Conservation (phyloP, 2,329 filamentous ascomycete genomes). For the Sarocladium oryzae region DNA sequence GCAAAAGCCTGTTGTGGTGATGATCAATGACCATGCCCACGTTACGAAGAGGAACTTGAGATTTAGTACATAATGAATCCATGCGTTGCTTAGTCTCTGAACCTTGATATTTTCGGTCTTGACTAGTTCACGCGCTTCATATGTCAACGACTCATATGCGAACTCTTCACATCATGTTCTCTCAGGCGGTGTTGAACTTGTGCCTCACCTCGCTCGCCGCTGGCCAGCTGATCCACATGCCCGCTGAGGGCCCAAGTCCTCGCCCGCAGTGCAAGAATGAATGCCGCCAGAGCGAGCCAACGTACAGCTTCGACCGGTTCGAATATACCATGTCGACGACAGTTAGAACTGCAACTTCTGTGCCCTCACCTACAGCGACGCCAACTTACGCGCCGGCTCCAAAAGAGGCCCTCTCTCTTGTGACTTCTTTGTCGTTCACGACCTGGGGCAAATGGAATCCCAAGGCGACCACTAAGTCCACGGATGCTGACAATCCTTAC, state of each 20-base stretch:
- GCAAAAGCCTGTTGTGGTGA: background rate
- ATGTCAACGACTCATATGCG: no score
- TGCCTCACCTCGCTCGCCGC: constrained; percentile 8
- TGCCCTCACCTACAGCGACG: constrained; percentile 22
- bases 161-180: background rate
- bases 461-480: constrained; percentile 19
- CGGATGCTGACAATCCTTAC: constrained; percentile 23
- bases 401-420: constrained; percentile 19
- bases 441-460: constrained; percentile 30
- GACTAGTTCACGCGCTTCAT: background rate
- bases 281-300: constrained; percentile 16
- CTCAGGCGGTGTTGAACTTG: background rate
- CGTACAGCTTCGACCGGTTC: constrained; percentile 22
- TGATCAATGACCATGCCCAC: background rate
- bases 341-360: constrained; percentile 25
- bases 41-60: no score
- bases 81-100: no score
- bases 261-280: constrained; percentile 20
- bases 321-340: constrained; percentile 25
- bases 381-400: constrained; percentile 23
- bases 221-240: constrained; percentile 19
- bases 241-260: constrained; percentile 18
- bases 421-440: constrained; percentile 23
- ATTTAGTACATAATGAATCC: background rate
- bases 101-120: background rate